Conservation (phyloP, 345 rosid genomes). For the Salix dunnii region DNA sequence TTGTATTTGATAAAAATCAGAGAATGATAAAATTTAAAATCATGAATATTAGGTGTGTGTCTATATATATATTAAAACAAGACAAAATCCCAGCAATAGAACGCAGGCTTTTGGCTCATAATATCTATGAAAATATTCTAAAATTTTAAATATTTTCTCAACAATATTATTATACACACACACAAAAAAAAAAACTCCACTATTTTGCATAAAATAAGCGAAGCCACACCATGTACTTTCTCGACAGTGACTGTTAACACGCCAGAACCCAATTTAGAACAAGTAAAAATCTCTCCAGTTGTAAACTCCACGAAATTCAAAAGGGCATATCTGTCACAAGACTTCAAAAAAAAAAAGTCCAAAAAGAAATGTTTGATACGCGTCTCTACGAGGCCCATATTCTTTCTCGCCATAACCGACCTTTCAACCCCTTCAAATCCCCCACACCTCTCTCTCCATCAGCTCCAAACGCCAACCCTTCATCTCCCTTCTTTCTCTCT, state of each 20-base stretch:
- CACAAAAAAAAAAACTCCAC: not conserved
- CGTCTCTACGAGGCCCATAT: conserved; percentile 85
- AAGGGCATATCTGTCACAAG: conserved; percentile 35
- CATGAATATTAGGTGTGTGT: too few relatives aligned
- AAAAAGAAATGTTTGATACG: conserved; percentile 60
- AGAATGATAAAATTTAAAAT: too few relatives aligned
- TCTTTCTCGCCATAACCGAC: conserved; percentile 62
- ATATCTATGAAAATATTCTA: too few relatives aligned
- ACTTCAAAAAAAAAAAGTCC: not conserved
- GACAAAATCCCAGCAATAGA: too few relatives aligned
- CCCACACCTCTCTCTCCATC: not conserved
- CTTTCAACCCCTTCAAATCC: conserved; percentile 35
- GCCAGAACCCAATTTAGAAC: conserved; percentile 28
- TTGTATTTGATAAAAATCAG: too few relatives aligned
- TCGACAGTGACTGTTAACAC: conserved; percentile 41
- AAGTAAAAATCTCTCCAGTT: not conserved
- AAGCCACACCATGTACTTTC: conserved; percentile 5
- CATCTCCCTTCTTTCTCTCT: not conserved
- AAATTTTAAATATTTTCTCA: too few relatives aligned
- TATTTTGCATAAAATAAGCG: conserved; percentile 15
- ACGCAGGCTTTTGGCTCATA: too few relatives aligned
- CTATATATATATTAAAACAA: too few relatives aligned
- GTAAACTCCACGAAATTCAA: conserved; percentile 13
- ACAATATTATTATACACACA: too few relatives aligned
- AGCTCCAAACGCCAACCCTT: not conserved